A percentile compares a stretch with the other conserved stretches of the same genome.
Evolutionary conservation across 495 filamentous ascomycete genomes (phyloP).

Genomic region (Cairneyella variabilis): DNA sequence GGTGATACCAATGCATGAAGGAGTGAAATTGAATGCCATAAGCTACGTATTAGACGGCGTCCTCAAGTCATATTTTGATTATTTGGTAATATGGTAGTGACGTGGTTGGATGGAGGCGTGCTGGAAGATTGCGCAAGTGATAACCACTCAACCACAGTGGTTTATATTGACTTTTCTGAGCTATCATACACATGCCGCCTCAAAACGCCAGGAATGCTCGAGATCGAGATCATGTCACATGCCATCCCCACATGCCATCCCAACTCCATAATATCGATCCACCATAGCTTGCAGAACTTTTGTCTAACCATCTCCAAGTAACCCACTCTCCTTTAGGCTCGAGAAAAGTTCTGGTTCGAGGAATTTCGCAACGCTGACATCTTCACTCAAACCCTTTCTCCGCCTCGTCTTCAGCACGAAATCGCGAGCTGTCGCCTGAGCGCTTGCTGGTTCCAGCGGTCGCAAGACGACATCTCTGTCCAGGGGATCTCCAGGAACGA

Average conservation of each 20-base stretch:
- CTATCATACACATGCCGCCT: neutral
- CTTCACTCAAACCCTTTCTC: constrained; percentile 91
- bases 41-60: no score
- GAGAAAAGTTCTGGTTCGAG: constrained; percentile 90
- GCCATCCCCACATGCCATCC: constrained; percentile 7
- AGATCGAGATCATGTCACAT: constrained; percentile 15
- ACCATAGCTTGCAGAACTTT: constrained; percentile 11
- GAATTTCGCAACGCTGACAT: constrained; percentile 93
- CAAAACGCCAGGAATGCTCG: constrained; percentile 15
- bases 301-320: constrained; percentile 66
- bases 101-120: no score
- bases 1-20: no score
- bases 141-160: no score
- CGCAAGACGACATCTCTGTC: constrained; percentile 79
- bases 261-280: constrained; percentile 6
- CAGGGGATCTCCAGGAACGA: constrained; percentile 92
- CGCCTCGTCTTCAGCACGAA: constrained; percentile 94
- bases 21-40: no score
- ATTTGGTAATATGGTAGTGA: no score
- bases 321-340: constrained; percentile 81
- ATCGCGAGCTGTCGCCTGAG: constrained; percentile 85
- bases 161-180: neutral
- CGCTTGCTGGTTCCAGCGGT: constrained; percentile 80
- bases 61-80: no score
- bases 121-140: no score